Percentiles rank a stretch among this genome's conserved stretches.
phyloP scores from a whole-genome alignment of 345 rosid genomes.

The Raphanus sativus region DNA sequence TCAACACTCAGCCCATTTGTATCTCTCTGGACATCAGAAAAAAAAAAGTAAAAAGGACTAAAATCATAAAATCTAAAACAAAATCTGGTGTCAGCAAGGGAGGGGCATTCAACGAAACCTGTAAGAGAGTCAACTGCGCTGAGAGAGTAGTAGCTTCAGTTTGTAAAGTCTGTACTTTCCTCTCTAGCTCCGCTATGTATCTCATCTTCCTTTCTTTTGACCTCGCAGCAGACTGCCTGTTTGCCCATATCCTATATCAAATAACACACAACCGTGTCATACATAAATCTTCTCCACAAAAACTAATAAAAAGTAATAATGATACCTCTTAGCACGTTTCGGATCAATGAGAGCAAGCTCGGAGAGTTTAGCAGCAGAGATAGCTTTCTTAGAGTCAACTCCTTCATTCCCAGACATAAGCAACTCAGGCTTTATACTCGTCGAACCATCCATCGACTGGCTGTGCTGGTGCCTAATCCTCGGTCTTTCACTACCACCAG shows the following conservation, averaged over 20 bases:
- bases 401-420: constrained; percentile 55
- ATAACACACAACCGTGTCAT: constrained; percentile 1
- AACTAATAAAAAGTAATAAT: too few species aligned
- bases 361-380: constrained; percentile 91
- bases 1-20: constrained; percentile 76
- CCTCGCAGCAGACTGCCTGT: constrained; percentile 95
- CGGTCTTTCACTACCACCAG: constrained; percentile 59
- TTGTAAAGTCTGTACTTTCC: constrained; percentile 85
- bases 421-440: constrained; percentile 33
- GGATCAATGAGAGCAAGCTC: constrained; percentile 99
- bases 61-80: too few species aligned
- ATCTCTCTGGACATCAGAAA: constrained; percentile 57
- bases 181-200: constrained; percentile 87
- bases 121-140: constrained; percentile 82
- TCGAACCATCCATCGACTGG: constrained; percentile 92
- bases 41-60: neutral
- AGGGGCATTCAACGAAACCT: constrained; percentile 55
- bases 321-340: constrained; percentile 79
- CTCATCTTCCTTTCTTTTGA: constrained; percentile 98
- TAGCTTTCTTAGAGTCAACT: constrained; percentile 77
- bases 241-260: constrained; percentile 87
- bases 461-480: constrained; percentile 92
- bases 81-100: too few species aligned
- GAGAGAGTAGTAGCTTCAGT: constrained; percentile 84
- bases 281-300: too few species aligned